Percentiles rank a stretch among this genome's conserved stretches.
phyloP scores from a whole-genome alignment of 1,284 basidiomycete species.

The Filobasidium uniguttulatum region DNA sequence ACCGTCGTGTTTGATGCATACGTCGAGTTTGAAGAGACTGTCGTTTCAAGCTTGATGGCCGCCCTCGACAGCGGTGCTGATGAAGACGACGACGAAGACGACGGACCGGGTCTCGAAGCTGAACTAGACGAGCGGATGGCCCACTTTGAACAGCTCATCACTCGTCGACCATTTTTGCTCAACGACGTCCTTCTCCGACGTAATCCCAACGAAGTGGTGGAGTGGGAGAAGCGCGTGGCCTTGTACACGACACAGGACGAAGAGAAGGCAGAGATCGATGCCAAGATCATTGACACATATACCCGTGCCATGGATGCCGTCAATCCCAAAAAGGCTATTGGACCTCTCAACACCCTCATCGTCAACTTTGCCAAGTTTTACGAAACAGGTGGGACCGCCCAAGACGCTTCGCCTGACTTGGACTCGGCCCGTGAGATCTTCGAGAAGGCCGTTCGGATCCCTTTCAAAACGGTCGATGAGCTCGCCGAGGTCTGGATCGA shows the following conservation, averaged over 20 bases:
- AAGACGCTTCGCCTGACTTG: slow-evolving; percentile 59
- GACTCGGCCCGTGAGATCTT: slow-evolving; percentile 79
- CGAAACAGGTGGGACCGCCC: slow-evolving; percentile 71
- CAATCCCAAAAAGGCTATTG: slow-evolving; percentile 76
- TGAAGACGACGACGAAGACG: slow-evolving; percentile 58
- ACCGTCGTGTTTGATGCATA: slow-evolving; percentile 97
- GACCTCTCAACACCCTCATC: slow-evolving; percentile 80
- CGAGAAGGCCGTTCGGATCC: slow-evolving; percentile 79
- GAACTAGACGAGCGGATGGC: slow-evolving; percentile 85
- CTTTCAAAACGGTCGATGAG: slow-evolving; percentile 92
- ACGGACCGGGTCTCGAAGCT: slow-evolving; percentile 58
- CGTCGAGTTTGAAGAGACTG: slow-evolving; percentile 80
- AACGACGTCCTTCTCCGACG: slow-evolving; percentile 88
- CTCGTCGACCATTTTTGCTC: slow-evolving; percentile 85
- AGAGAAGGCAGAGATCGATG: slow-evolving; percentile 51
- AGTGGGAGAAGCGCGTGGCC: slow-evolving; percentile 98
- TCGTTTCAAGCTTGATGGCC: slow-evolving; percentile 86
- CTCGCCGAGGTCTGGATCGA: slow-evolving; percentile 98
- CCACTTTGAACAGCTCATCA: slow-evolving; percentile 88
- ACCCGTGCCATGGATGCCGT: slow-evolving; percentile 77
- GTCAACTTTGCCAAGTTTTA: slow-evolving; percentile 96
- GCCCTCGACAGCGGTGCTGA: slow-evolving; percentile 47
- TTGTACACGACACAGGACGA: slow-evolving; percentile 76
- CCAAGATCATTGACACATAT: slow-evolving; percentile 80
- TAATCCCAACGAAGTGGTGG: slow-evolving; percentile 96